Evolutionary conservation across 2,329 filamentous ascomycete genomes (phyloP).

Genomic region (Venturia pyrina): DNA sequence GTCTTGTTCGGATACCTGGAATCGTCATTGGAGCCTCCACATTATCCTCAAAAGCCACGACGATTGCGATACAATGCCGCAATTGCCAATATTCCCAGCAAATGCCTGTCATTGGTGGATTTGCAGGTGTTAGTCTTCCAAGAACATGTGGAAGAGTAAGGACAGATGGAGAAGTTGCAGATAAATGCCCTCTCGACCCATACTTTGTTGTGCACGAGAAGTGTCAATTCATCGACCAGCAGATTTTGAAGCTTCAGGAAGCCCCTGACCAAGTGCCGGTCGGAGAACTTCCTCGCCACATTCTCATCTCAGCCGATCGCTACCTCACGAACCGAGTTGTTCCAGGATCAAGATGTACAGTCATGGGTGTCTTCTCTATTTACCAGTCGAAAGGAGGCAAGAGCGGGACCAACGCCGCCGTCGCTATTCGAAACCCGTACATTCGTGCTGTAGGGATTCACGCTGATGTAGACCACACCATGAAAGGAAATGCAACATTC

Average conservation of each 20-base stretch:
- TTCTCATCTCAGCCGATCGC: conserved; percentile 90
- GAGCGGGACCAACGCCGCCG: conserved; percentile 64
- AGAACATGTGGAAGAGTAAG: conserved; percentile 61
- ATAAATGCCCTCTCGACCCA: conserved; percentile 82
- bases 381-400: conserved; percentile 88
- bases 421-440: conserved; percentile 93
- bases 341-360: conserved; percentile 83
- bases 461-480: conserved; percentile 79
- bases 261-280: conserved; percentile 96
- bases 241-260: conserved; percentile 95
- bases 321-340: conserved; percentile 94
- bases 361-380: conserved; percentile 97
- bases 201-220: conserved; percentile 95
- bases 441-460: conserved; percentile 86
- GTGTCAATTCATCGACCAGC: conserved; percentile 91
- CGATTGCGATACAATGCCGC: conserved; percentile 77
- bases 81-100: conserved; percentile 66
- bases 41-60: conserved; percentile 88
- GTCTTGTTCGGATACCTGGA: conserved; percentile 90
- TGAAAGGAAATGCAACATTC: conserved; percentile 75
- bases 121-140: conserved; percentile 77
- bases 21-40: conserved; percentile 97
- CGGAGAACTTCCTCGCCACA: conserved; percentile 87
- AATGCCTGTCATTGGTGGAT: conserved; percentile 70
- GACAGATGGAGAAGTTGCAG: conserved; percentile 53